phyloP scores from a whole-genome alignment of 2,329 filamentous ascomycete genomes.

The Stromatinia cepivora region DNA sequence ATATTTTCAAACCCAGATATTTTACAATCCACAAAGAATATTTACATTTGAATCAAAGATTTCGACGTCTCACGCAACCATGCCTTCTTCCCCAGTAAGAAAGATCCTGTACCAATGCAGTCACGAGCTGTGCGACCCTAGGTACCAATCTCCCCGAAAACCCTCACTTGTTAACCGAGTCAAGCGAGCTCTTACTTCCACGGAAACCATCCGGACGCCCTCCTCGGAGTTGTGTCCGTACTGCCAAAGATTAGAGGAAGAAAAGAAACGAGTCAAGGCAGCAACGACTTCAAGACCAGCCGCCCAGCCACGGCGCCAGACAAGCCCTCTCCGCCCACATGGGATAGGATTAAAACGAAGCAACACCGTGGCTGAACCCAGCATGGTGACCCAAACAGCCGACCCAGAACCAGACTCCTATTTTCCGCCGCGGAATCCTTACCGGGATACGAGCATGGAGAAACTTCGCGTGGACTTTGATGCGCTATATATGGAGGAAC shows the following conservation, averaged over 20 bases:
- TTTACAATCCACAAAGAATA: background rate
- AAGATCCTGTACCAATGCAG: background rate
- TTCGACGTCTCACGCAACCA: background rate
- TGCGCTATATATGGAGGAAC: background rate
- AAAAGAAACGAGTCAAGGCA: background rate
- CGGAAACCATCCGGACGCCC: background rate
- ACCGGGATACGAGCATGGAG: conserved; percentile 5
- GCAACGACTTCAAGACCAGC: too few species aligned
- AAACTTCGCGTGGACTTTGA: background rate
- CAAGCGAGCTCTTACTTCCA: background rate
- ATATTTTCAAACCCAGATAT: background rate
- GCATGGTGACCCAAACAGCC: too few species aligned
- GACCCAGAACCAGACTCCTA: background rate
- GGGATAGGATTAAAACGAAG: rapidly evolving
- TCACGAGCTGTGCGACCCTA: background rate
- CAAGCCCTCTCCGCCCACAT: too few species aligned
- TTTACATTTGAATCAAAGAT: background rate
- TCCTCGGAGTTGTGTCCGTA: background rate
- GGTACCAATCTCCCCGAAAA: background rate
- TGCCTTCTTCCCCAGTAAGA: background rate
- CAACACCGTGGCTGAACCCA: background rate
- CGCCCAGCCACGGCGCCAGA: too few species aligned
- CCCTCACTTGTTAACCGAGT: background rate
- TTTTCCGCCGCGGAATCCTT: background rate
- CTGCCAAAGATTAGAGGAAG: background rate